Evolutionary conservation across 345 rosid genomes (phyloP).

Genomic region (Clausena lansium): DNA sequence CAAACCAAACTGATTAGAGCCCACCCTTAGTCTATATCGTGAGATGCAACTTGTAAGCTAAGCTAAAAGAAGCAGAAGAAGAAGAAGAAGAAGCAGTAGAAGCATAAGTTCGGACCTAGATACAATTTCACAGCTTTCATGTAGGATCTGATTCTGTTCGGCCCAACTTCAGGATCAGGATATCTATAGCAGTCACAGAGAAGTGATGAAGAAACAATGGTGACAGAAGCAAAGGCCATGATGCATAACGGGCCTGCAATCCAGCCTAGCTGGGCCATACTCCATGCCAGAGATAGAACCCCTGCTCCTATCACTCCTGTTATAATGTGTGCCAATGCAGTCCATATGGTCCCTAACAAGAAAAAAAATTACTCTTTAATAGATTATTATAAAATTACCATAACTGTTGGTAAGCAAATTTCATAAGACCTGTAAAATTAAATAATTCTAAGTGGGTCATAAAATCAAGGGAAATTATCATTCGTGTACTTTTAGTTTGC

Average conservation of each 20-base stretch:
- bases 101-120: slow-evolving; percentile 37
- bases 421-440: background rate
- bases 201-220: slow-evolving; percentile 46
- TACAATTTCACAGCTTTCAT: slow-evolving; percentile 47
- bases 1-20: too few species aligned
- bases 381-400: background rate
- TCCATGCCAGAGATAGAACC: slow-evolving; percentile 77
- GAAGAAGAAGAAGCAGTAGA: background rate
- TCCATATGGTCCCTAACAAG: slow-evolving; percentile 48
- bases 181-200: slow-evolving; percentile 52
- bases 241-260: slow-evolving; percentile 56
- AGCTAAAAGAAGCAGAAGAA: background rate
- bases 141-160: slow-evolving; percentile 41
- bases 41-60: too few species aligned
- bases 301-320: slow-evolving; percentile 86
- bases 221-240: slow-evolving; percentile 44
- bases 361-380: background rate
- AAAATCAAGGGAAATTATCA: too few species aligned
- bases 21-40: too few species aligned
- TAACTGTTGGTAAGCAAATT: background rate
- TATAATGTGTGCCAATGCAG: slow-evolving; percentile 63
- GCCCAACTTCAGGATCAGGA: slow-evolving; percentile 55
- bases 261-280: slow-evolving; percentile 72
- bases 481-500: too few species aligned
- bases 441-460: background rate